These are phyloP conservation scores for Colletotrichum sp. DNA, from an alignment of 2,329 filamentous ascomycete species.

Conservation along the genomic window DNA sequence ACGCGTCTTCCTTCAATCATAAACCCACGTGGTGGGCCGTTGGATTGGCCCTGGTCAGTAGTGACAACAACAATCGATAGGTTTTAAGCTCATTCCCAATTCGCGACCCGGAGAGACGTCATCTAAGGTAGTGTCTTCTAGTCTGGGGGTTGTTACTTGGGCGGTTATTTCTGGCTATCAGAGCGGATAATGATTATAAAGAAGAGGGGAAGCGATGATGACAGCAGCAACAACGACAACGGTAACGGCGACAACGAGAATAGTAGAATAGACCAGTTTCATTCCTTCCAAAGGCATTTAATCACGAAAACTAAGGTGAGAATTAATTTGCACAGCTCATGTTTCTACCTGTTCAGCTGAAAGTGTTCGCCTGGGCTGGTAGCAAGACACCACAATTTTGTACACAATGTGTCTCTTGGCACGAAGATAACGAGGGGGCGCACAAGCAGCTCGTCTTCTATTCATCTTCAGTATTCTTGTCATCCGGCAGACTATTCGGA, in stretches of 20 bases:
- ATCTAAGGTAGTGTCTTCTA: no score
- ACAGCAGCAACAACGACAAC: no score
- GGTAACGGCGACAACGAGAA: no score
- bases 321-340: background rate
- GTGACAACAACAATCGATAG: background rate
- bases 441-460: background rate
- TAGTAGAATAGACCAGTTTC: rapidly evolving
- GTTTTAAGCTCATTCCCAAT: background rate
- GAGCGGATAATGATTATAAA: background rate
- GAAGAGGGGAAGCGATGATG: background rate
- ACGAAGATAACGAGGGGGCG: background rate
- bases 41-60: background rate
- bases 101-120: background rate
- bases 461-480: background rate
- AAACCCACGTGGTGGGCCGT: no score
- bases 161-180: background rate
- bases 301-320: no score
- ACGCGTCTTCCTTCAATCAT: background rate
- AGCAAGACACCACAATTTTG: background rate
- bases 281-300: rapidly evolving
- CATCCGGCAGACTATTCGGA: background rate
- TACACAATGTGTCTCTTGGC: rapidly evolving
- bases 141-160: no score
- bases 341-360: background rate
- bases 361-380: background rate